These are phyloP conservation scores for Lactuca saligna DNA, from an alignment of 129 eudicot genomes.

Conservation along the genomic window DNA sequence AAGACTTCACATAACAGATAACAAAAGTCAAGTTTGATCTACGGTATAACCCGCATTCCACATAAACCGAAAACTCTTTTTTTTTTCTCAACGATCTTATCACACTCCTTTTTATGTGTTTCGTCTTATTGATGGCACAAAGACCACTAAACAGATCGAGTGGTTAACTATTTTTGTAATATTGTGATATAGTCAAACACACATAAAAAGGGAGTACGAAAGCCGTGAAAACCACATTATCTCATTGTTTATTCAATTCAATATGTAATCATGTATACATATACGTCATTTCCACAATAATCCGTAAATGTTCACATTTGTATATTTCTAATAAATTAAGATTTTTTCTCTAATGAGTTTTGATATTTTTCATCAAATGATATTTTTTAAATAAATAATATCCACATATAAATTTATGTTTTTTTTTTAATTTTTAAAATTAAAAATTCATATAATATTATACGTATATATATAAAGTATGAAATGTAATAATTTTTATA, in stretches of 20 bases:
- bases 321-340: no score
- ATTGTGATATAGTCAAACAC: conserved; percentile 4
- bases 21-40: background rate
- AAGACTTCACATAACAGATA: background rate
- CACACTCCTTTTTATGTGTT: background rate
- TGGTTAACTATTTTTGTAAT: conserved; percentile 6
- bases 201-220: background rate
- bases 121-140: background rate
- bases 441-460: no score
- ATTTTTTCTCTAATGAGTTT: no score
- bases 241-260: conserved; percentile 9
- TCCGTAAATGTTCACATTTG: background rate
- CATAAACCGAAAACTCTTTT: background rate
- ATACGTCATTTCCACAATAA: background rate
- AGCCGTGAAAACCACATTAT: conserved; percentile 11
- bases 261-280: conserved; percentile 2
- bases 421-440: no score
- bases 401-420: no score
- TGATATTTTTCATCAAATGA: no score
- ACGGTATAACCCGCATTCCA: background rate
- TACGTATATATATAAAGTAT: no score
- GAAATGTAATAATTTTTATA: no score
- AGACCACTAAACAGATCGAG: conserved; percentile 11
- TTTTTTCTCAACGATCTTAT: conserved; percentile 1
- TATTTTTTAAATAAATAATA: no score